phyloP scores from a whole-genome alignment of 495 filamentous ascomycete genomes.

The Astrocystis sublimbata region DNA sequence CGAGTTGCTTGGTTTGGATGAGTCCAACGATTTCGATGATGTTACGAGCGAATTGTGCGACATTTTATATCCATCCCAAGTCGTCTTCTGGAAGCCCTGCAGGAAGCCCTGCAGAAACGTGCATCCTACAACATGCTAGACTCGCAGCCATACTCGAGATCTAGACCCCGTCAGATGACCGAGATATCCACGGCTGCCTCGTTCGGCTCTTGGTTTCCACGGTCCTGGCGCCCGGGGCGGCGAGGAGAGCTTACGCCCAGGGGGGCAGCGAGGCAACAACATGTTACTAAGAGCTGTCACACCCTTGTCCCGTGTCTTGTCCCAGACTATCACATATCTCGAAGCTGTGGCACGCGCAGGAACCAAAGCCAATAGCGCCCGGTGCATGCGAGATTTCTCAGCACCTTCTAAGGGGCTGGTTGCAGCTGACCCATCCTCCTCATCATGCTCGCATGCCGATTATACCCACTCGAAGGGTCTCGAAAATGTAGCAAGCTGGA shows the following conservation, averaged over 20 bases:
- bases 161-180: constrained; percentile 32
- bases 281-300: constrained; percentile 21
- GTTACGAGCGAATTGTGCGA: neutral
- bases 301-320: constrained; percentile 18
- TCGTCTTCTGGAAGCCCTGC: constrained; percentile 12
- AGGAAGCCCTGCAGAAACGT: constrained; percentile 18
- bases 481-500: constrained; percentile 17
- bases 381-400: constrained; percentile 29
- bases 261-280: no score
- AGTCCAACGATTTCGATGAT: neutral
- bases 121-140: neutral
- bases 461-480: constrained; percentile 16
- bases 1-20: neutral
- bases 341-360: neutral
- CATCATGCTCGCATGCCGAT: constrained; percentile 4
- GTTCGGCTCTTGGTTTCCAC: neutral
- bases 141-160: neutral
- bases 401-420: constrained; percentile 32
- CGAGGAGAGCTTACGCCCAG: constrained; percentile 24
- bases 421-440: constrained; percentile 32
- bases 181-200: constrained; percentile 19
- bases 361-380: constrained; percentile 10
- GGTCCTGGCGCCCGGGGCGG: constrained; percentile 12
- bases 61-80: constrained; percentile 7
- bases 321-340: constrained; percentile 21